phyloP scores from a whole-genome alignment of 2,329 filamentous ascomycete species.

The Arthrobotrys megalospora region DNA sequence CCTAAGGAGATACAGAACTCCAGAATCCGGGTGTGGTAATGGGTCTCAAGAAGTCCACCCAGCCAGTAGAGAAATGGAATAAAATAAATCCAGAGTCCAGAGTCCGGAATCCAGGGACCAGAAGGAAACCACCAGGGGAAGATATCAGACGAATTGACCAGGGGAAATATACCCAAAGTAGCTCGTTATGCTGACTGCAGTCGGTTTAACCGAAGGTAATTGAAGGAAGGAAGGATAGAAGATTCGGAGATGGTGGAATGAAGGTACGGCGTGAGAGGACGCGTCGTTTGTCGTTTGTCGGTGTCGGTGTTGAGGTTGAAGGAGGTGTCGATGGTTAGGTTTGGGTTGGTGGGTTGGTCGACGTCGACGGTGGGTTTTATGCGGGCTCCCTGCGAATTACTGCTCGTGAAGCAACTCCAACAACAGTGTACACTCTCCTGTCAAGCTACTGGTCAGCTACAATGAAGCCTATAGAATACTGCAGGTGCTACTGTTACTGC shows the following conservation, averaged over 20 bases:
- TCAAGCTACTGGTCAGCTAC: conserved; percentile 13
- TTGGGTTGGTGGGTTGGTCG: background rate
- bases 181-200: conserved; percentile 9
- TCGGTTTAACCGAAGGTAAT: conserved; percentile 2
- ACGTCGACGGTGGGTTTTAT: conserved; percentile 25
- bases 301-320: conserved; percentile 2
- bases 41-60: background rate
- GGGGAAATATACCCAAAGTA: conserved; percentile 1
- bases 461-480: background rate
- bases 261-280: background rate
- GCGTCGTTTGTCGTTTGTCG: conserved; percentile 7
- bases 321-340: conserved; percentile 1
- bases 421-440: background rate
- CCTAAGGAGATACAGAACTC: conserved; percentile 3
- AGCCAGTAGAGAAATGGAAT: background rate
- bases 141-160: conserved; percentile 2
- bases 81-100: background rate
- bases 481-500: conserved; percentile 20
- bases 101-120: conserved; percentile 20
- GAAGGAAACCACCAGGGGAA: conserved; percentile 14
- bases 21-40: background rate
- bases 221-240: background rate
- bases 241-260: background rate
- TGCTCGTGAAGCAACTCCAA: background rate
- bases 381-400: conserved; percentile 15